A percentile compares a stretch with the other conserved stretches of the same genome.
phyloP scores from a whole-genome alignment of 2,329 filamentous ascomycete species.

The Didymella lethalis region DNA sequence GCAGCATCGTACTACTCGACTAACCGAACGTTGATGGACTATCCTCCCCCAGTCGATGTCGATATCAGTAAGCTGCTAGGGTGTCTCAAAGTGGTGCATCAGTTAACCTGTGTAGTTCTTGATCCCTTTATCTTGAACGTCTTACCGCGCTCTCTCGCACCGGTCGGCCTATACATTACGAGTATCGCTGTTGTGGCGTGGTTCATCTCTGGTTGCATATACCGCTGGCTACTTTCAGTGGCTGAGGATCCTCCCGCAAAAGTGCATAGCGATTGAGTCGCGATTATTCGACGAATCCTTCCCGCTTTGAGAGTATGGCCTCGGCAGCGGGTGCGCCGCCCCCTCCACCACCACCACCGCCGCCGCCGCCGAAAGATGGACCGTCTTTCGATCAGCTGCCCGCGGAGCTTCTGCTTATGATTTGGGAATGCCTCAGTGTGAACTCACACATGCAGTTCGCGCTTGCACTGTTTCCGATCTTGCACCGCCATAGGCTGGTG shows the following conservation, averaged over 20 bases:
- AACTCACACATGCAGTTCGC: conserved; percentile 56
- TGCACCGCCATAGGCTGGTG: conserved; percentile 49
- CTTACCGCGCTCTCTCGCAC: conserved; percentile 77
- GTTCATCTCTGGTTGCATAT: conserved; percentile 58
- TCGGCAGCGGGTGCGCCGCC: conserved; percentile 32
- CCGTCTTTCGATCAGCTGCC: conserved; percentile 53
- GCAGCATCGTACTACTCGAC: conserved; percentile 86
- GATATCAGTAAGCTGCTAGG: conserved; percentile 66
- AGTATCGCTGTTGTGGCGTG: conserved; percentile 65
- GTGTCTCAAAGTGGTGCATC: neutral
- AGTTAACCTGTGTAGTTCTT: conserved; percentile 63
- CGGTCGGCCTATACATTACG: conserved; percentile 73
- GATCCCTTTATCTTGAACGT: conserved; percentile 85
- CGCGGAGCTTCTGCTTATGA: conserved; percentile 56
- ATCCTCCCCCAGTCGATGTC: conserved; percentile 75
- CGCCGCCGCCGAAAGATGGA: conserved; percentile 28
- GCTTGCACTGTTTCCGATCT: conserved; percentile 56
- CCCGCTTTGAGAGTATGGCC: conserved; percentile 29
- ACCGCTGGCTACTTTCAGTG: conserved; percentile 40
- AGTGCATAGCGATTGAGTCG: conserved; percentile 44
- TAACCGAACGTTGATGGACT: conserved; percentile 75
- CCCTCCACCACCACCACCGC: conserved; percentile 15
- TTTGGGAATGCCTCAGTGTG: conserved; percentile 53
- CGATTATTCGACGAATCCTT: neutral
- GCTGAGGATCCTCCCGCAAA: conserved; percentile 34